These are phyloP conservation scores for peach (Prunus persica) DNA, from an alignment of 306 rosid species.

Conservation along the genomic window Prunus_persica_NCBIv2 NC_034015.1:11793501-11794000, in stretches of 20 bases:
- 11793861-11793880: too few species aligned
- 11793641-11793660: too few species aligned
- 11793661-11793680: too few species aligned
- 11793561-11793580: too few species aligned
- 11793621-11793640: too few species aligned
- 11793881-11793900: neutral
- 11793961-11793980: slow-evolving; percentile 13
- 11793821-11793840: neutral
- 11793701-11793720: too few species aligned
- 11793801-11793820: neutral
- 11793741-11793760: too few species aligned
- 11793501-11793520: neutral
- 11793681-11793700: too few species aligned
- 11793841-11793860: neutral
- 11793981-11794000: slow-evolving; percentile 13
- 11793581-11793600: neutral
- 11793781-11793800: too few species aligned
- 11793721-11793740: too few species aligned
- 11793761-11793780: too few species aligned
- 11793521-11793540: neutral
- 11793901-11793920: neutral
- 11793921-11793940: neutral
- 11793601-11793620: too few species aligned
- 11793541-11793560: neutral
- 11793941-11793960: neutral